Base-by-base conservation (phyloP, 306 rosid genomes). In the Carpinus viminea region DNA sequence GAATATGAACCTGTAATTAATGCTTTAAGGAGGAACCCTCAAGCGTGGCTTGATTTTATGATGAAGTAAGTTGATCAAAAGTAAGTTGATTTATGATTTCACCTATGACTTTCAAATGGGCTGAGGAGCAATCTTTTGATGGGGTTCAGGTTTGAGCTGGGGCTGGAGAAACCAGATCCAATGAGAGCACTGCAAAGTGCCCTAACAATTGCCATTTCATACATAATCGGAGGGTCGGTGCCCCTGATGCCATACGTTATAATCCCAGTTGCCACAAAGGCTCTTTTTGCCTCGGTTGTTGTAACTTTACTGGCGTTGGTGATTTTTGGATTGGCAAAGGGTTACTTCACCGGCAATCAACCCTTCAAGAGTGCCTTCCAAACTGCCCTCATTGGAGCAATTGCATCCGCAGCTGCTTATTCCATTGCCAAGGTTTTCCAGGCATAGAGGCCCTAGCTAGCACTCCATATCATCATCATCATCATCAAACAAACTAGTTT, bases 1-100 rank as follows among this genome's bases (percentile, higher is more conserved):
- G 97, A 94, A 66, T 94, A 92, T 83, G 85, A 78, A 28, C 98
- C 98, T 2, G 97, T 92, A 21, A 89, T 94, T 6, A 92, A 48
- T 84, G 89, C 98, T 74, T 91, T 94, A 7, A 82, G 94, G 73
- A 92, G 86, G 79, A 92, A 81, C 0, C 98, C 98, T 47, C 89
- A 91, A 76, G 97, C 98, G 24, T 94, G 97, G 98, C 83, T 94
- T 56, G 97, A 94, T 84, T 94, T 94, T 87, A 94, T 94, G 98
- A 94, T 94, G 98, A 94, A 89, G 98, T 94, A 78, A 89, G 88
- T 74, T 34, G n/a, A 26, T 64, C 13, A 34, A 41, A 68, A 68
- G 15, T 21, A 41, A 24, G 0, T 12, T 4, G 3, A 12, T 66
- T 15, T 36, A 31, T 28, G 68, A 61, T 28, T 28, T 59, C 31